Evolutionary conservation across 2,329 filamentous ascomycete species (phyloP).

Genomic region (Ceratocystis papillata): DNA sequence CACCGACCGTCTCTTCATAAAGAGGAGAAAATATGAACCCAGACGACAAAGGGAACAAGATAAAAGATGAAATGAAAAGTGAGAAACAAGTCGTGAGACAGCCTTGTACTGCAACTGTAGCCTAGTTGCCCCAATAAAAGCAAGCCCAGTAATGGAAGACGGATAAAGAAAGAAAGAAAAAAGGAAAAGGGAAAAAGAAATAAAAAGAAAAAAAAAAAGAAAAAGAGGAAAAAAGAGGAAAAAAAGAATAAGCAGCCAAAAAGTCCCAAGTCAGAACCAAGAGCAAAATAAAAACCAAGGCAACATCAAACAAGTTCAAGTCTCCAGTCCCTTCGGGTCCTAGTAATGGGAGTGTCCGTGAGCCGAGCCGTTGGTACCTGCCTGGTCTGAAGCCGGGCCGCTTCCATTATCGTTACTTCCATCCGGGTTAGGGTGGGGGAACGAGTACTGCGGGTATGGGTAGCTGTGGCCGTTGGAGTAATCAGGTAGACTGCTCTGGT

Average conservation of each 20-base stretch:
- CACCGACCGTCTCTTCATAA: neutral
- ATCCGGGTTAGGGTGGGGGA: neutral
- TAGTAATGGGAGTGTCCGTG: constrained; percentile 36
- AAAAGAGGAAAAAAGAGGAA: neutral
- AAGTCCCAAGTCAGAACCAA: neutral
- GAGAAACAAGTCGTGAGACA: constrained; percentile 14
- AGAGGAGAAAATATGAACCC: neutral
- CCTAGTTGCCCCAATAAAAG: neutral
- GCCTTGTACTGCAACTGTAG: constrained; percentile 3
- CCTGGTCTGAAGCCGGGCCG: constrained; percentile 33
- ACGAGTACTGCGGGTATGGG: constrained; percentile 37
- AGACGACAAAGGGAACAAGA: constrained; percentile 10
- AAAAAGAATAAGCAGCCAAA: neutral
- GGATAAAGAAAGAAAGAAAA: neutral
- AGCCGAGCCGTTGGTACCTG: constrained; percentile 49
- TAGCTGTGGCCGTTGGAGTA: constrained; percentile 47
- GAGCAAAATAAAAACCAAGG: neutral
- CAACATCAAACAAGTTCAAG: neutral
- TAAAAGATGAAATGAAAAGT: constrained; percentile 14
- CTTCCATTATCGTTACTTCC: neutral
- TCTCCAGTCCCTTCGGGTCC: neutral
- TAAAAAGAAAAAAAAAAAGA: neutral
- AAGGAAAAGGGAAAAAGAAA: neutral
- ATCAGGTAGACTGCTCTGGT: constrained; percentile 42
- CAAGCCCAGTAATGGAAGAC: constrained; percentile 14